Evolutionary conservation across 331 rosid species (phyloP).

Genomic region (Rosa hybrid): DNA sequence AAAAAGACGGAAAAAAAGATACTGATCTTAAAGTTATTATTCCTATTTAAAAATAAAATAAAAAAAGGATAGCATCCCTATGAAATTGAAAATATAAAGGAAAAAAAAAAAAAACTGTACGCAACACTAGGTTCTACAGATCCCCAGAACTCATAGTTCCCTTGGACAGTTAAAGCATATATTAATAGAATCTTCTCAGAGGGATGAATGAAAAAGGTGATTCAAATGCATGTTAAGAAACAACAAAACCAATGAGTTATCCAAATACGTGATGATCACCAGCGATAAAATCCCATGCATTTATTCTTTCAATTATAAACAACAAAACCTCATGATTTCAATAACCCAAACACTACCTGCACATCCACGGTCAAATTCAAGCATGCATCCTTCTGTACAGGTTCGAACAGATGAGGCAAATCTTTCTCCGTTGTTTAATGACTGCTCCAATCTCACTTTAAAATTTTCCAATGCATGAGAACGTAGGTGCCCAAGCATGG

Average conservation of each 20-base stretch:
- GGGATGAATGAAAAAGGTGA: neutral
- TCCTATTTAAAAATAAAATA: neutral
- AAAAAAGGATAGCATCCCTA: neutral
- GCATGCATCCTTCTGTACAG: constrained; percentile 44
- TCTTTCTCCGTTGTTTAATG: constrained; percentile 71
- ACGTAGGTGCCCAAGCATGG: constrained; percentile 70
- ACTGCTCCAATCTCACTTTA: constrained; percentile 59
- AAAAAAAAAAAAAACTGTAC: neutral
- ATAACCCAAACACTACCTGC: constrained; percentile 48
- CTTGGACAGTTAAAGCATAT: neutral
- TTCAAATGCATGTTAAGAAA: neutral
- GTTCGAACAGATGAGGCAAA: constrained; percentile 63
- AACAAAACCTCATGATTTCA: neutral
- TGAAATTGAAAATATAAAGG: neutral
- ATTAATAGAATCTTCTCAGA: neutral
- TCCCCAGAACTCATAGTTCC: neutral
- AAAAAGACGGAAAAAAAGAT: neutral
- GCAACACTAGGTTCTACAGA: neutral
- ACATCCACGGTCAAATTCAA: constrained; percentile 66
- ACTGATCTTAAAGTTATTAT: neutral
- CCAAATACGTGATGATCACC: constrained; percentile 12
- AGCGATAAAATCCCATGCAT: constrained; percentile 9
- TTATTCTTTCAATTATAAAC: neutral
- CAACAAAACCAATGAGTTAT: neutral
- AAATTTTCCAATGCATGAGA: constrained; percentile 56